A percentile compares a stretch with the other conserved stretches of the same genome.
phyloP scores from a whole-genome alignment of 2,329 filamentous ascomycete species.

The Myriosclerotinia duriaeana region DNA sequence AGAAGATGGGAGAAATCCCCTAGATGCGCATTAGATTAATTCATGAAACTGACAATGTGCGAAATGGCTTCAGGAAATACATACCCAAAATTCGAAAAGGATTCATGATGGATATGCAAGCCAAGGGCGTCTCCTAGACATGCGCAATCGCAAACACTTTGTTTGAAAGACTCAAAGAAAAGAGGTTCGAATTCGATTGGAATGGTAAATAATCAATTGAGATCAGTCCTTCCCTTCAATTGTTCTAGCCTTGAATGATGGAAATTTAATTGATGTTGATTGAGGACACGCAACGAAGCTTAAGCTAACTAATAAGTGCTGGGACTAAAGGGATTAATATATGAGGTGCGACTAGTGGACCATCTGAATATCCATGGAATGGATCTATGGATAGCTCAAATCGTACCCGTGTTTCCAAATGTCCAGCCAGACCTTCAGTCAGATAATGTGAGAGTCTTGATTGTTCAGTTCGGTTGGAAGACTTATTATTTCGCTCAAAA shows the following conservation, averaged over 20 bases:
- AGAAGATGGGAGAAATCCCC: conserved; percentile 93
- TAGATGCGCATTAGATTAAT: conserved; percentile 43
- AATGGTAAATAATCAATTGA: background rate
- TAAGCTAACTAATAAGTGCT: conserved; percentile 27
- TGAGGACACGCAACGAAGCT: conserved; percentile 38
- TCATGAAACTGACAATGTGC: background rate
- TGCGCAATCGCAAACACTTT: conserved; percentile 13
- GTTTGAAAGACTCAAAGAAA: conserved; percentile 8
- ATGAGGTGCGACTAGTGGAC: too few relatives aligned
- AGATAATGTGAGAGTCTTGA: too few relatives aligned
- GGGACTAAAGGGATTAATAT: too few relatives aligned
- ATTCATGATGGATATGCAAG: conserved; percentile 58
- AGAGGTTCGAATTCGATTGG: background rate
- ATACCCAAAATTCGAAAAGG: conserved; percentile 67
- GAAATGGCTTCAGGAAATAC: background rate
- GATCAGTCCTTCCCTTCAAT: conserved; percentile 3
- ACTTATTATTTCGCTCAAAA: too few relatives aligned
- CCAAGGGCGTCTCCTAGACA: conserved; percentile 17
- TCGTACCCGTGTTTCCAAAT: too few relatives aligned
- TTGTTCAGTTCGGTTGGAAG: too few relatives aligned
- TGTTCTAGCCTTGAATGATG: background rate
- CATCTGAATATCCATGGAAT: too few relatives aligned
- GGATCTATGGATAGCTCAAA: too few relatives aligned
- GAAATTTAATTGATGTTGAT: conserved; percentile 6
- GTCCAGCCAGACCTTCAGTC: too few relatives aligned